These are phyloP conservation scores for Colletotrichum cordylinicola DNA, from an alignment of 2,329 filamentous ascomycete species.

Conservation along the genomic window DNA sequence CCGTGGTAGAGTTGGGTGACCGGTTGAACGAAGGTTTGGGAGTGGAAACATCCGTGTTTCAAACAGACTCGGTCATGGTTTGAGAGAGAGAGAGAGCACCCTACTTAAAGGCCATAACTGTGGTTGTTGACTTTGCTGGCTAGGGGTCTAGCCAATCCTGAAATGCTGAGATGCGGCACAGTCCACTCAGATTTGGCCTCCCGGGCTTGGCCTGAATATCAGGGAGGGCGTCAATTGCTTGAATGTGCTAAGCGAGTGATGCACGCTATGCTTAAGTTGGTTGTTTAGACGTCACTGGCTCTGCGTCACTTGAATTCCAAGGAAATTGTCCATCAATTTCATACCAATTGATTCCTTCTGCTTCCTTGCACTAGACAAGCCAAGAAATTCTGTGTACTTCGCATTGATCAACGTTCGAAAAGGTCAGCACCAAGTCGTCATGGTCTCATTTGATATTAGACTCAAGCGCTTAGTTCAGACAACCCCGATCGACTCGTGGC, in stretches of 20 bases:
- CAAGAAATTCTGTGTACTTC: accelerated
- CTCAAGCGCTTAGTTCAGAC: neutral
- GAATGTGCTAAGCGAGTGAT: neutral
- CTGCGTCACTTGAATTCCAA: neutral
- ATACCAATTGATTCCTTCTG: neutral
- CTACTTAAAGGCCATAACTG: neutral
- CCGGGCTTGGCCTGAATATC: neutral
- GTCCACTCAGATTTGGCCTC: neutral
- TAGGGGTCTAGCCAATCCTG: neutral
- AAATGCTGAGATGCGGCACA: neutral
- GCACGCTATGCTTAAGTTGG: neutral
- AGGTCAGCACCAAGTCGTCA: neutral
- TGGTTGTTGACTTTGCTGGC: neutral
- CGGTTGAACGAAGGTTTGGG: neutral
- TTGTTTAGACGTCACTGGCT: neutral
- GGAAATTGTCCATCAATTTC: neutral
- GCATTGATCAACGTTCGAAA: neutral
- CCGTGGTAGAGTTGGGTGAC: neutral
- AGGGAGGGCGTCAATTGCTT: neutral
- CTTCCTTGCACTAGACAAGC: neutral
- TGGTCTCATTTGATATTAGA: neutral
- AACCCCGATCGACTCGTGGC: accelerated
- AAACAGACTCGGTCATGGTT: neutral
- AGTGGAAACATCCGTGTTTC: neutral
- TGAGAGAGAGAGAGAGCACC: too few species aligned